Evolutionary conservation across 306 rosid genomes (phyloP), one percentile per base, ranked within the genome.

Genomic region (Dalbergia cochinchinensis): DNA sequence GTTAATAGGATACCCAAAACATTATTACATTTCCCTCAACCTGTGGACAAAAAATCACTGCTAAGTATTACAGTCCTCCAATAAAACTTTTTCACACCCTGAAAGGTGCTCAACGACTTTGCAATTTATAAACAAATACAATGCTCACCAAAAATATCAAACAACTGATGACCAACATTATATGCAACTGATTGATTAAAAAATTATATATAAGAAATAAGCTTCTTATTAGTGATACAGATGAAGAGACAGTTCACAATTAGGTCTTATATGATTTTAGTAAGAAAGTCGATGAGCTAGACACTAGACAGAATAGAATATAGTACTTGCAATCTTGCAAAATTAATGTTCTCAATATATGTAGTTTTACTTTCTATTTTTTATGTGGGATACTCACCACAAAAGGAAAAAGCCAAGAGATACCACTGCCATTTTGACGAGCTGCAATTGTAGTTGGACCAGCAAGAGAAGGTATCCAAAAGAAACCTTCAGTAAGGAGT

Each of bases 381-480:
- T 35, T 59, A 73, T 44, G 20, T 69, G 82, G 81, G 78, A 74
- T 34, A 88, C 92, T 77, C 78, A 94, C 99, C 59, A 91, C 89
- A 82, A 96, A 96, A 15, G 99, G 99, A 73, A 93, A 96, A 80
- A 96, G 93, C 99, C 99, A 96, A 66, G 98, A 91, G 88, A 93
- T 71, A 45, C 89, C 99, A 70, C 97, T 86, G 59, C 99, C 99
- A 81, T 62, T 91, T 87, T 94, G 96, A 73, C 93, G 93, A 73
- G 98, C 87, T 69, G 94, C 93, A 54, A 93, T 19, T 31, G 97
- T 90, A 70, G 98, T 96, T 60, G 99, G 99, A 80, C 97, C 99
- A 80, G 99, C 94, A 79, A 96, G 91, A 65, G 97, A 93, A 79
- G 99, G 99, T 86, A 96, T 93, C 99, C 99, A 96, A 88, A 96